Conservation (phyloP, 192 early-diverging fungal genomes). For the Linnemannia exigua region DNA sequence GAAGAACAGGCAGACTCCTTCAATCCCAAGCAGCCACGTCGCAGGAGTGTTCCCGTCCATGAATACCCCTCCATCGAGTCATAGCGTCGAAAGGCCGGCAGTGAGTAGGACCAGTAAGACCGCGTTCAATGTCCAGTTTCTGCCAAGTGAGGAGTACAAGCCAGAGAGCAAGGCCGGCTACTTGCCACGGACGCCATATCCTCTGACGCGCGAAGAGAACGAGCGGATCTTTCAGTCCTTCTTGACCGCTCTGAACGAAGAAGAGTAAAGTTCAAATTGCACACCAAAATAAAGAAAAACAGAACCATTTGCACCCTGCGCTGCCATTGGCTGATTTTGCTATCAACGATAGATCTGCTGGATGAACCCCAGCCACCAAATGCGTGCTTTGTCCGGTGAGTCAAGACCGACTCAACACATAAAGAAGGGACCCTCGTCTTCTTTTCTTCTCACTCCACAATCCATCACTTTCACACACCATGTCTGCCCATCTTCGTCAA, state of each 20-base stretch:
- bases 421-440: background rate
- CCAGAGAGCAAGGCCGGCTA: conserved; percentile 9
- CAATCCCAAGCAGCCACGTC: background rate
- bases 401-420: background rate
- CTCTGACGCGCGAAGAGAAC: conserved; percentile 19
- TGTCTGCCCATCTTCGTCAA: conserved; percentile 59
- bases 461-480: conserved; percentile 24
- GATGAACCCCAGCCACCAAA: background rate
- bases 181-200: conserved; percentile 41
- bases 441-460: background rate
- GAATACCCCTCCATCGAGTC: background rate
- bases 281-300: background rate
- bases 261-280: background rate
- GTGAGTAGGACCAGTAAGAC: background rate
- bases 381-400: background rate
- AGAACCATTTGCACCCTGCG: background rate
- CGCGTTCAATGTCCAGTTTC: conserved; percentile 11
- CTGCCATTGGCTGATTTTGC: background rate
- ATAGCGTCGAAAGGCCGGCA: background rate
- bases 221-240: conserved; percentile 12
- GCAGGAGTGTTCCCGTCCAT: too few relatives aligned
- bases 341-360: background rate
- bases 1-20: background rate
- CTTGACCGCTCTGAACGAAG: background rate
- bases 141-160: conserved; percentile 15